Evolutionary conservation across 1,284 basidiomycete species (phyloP).

Genomic region (Apiotrichum mycotoxinovorans): DNA sequence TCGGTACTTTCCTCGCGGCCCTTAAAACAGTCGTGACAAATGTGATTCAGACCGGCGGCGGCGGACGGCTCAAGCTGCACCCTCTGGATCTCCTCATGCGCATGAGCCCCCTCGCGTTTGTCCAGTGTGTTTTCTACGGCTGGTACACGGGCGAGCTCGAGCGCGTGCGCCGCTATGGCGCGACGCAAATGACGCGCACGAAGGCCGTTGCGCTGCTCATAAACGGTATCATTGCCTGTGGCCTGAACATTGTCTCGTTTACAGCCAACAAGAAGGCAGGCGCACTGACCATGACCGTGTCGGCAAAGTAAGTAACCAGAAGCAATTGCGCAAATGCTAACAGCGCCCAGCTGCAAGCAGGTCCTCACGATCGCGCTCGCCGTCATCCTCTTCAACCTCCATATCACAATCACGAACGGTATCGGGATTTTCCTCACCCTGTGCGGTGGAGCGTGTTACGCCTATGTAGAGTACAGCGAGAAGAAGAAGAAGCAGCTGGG

Average conservation of each 20-base stretch:
- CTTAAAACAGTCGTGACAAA: constrained; percentile 88
- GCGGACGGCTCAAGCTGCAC: constrained; percentile 55
- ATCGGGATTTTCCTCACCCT: constrained; percentile 78
- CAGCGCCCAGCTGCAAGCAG: constrained; percentile 65
- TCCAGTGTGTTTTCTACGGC: constrained; percentile 75
- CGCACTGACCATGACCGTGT: constrained; percentile 51
- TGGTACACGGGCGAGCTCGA: constrained; percentile 73
- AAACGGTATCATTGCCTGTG: constrained; percentile 84
- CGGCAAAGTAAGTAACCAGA: constrained; percentile 40
- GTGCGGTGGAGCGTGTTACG: constrained; percentile 76
- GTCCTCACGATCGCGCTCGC: constrained; percentile 85
- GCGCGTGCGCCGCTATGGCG: constrained; percentile 58
- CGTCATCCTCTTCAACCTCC: constrained; percentile 74
- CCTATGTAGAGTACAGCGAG: constrained; percentile 65
- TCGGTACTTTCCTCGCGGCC: constrained; percentile 83
- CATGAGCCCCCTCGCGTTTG: constrained; percentile 81
- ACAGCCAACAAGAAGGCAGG: constrained; percentile 86
- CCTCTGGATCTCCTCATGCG: constrained; percentile 79
- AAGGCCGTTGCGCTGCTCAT: constrained; percentile 61
- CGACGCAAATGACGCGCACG: constrained; percentile 55
- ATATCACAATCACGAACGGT: constrained; percentile 71
- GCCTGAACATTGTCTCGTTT: constrained; percentile 85
- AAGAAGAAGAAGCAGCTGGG: constrained; percentile 46
- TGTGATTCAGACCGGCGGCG: constrained; percentile 59
- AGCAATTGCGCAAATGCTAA: background rate